phyloP scores from a whole-genome alignment of 2,329 filamentous ascomycete species.

The Thyridium curvatum region DNA sequence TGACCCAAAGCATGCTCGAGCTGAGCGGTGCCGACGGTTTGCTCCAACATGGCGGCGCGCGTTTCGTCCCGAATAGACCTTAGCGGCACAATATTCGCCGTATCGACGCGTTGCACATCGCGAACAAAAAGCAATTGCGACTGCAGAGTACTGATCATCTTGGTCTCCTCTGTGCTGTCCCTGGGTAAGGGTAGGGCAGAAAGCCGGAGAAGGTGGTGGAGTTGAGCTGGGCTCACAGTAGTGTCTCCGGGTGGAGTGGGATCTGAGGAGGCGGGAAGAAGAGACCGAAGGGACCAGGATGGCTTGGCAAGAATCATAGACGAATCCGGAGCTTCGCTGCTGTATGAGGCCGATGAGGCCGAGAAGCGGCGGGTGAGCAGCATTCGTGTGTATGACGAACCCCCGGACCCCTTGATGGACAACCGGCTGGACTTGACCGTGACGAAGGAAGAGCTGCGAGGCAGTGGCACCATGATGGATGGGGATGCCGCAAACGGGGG shows the following conservation, averaged over 20 bases:
- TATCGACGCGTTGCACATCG: constrained; percentile 75
- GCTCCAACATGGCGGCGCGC: constrained; percentile 41
- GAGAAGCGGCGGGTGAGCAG: neutral
- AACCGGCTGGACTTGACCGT: neutral
- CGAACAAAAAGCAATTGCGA: constrained; percentile 89
- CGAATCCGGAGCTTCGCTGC: neutral
- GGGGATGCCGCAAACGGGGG: no score
- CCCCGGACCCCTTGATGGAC: neutral
- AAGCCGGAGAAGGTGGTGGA: constrained; percentile 80
- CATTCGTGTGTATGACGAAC: neutral
- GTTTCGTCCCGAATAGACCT: constrained; percentile 79
- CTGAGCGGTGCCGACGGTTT: constrained; percentile 51
- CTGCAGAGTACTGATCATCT: constrained; percentile 68
- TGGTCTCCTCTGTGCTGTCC: constrained; percentile 53
- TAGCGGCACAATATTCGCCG: constrained; percentile 65
- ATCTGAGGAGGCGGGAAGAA: constrained; percentile 37
- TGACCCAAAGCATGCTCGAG: constrained; percentile 48
- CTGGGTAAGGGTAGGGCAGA: constrained; percentile 76
- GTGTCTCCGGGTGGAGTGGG: constrained; percentile 17
- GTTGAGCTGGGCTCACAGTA: constrained; percentile 56
- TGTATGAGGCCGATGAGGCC: constrained; percentile 1
- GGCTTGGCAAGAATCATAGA: constrained; percentile 56
- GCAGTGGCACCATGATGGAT: no score
- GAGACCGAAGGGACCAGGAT: constrained; percentile 76
- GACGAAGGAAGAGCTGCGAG: neutral